Conservation (phyloP, 1,284 basidiomycete species). For the Apiotrichum gracile region DNA sequence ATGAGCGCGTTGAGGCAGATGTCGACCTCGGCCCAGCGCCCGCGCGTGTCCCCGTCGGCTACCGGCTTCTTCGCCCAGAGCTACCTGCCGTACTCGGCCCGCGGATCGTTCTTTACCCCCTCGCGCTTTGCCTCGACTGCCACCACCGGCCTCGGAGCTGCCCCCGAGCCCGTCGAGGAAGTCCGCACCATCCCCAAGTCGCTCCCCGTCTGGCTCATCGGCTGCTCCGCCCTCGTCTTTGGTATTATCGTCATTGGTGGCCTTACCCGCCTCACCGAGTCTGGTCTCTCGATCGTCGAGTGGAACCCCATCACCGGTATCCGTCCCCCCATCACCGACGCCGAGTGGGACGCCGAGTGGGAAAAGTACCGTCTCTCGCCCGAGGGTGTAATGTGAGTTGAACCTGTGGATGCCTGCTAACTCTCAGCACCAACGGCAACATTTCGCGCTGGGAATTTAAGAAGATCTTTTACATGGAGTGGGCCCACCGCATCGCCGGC, state of each 20-base stretch:
- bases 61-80: slow-evolving; percentile 9
- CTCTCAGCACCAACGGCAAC: slow-evolving; percentile 70
- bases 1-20: not conserved
- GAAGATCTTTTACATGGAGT: slow-evolving; percentile 97
- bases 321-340: slow-evolving; percentile 69
- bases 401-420: not conserved
- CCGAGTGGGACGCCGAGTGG: slow-evolving; percentile 85
- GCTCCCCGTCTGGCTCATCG: slow-evolving; percentile 72
- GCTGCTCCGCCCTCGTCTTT: slow-evolving; percentile 78
- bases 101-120: slow-evolving; percentile 16
- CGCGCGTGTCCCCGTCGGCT: not conserved
- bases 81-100: slow-evolving; percentile 8
- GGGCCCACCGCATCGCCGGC: slow-evolving; percentile 90
- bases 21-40: not conserved
- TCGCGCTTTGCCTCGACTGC: slow-evolving; percentile 6
- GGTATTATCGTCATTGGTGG: slow-evolving; percentile 93
- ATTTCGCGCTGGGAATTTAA: slow-evolving; percentile 90
- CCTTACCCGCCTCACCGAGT: slow-evolving; percentile 93
- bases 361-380: slow-evolving; percentile 93
- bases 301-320: slow-evolving; percentile 93
- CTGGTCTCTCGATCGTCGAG: slow-evolving; percentile 94
- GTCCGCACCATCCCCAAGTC: slow-evolving; percentile 59
- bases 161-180: slow-evolving; percentile 50
- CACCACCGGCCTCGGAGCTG: not conserved
- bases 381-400: slow-evolving; percentile 82